These are phyloP conservation scores for Penicillium steckii DNA, from an alignment of 495 filamentous ascomycete genomes.

Conservation along the genomic window DNA sequence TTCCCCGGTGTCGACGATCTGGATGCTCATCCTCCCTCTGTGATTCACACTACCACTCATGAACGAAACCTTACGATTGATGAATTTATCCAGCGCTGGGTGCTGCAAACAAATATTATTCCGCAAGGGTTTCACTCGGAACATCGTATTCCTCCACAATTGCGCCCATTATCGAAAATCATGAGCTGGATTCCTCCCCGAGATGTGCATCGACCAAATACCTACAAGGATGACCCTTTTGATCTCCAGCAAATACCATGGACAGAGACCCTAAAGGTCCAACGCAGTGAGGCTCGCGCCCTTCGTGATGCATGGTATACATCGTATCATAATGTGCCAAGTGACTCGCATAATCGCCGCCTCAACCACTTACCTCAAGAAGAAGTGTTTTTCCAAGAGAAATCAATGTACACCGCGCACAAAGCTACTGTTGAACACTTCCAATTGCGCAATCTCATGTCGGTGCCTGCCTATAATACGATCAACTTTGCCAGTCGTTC, in stretches of 20 bases:
- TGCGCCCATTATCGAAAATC: conserved; percentile 29
- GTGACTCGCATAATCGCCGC: conserved; percentile 26
- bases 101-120: conserved; percentile 24
- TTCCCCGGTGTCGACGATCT: conserved; percentile 8
- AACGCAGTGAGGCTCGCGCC: conserved; percentile 56
- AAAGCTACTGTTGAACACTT: conserved; percentile 75
- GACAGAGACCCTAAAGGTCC: conserved; percentile 58
- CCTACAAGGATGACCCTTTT: conserved; percentile 55
- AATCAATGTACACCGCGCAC: conserved; percentile 64
- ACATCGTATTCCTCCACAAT: conserved; percentile 19
- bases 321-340: conserved; percentile 40
- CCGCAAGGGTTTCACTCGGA: conserved; percentile 18
- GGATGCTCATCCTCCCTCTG: conserved; percentile 28
- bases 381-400: conserved; percentile 63
- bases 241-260: conserved; percentile 84
- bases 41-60: conserved; percentile 36
- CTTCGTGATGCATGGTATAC: conserved; percentile 53
- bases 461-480: conserved; percentile 68
- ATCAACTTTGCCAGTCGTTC: conserved; percentile 71
- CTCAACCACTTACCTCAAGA: conserved; percentile 27
- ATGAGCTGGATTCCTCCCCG: conserved; percentile 39
- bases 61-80: conserved; percentile 45
- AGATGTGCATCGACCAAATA: conserved; percentile 37
- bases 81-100: conserved; percentile 45
- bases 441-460: conserved; percentile 83